Base-by-base conservation (phyloP, 257 asterid species). In the Thymus quinquecostatus region DNA sequence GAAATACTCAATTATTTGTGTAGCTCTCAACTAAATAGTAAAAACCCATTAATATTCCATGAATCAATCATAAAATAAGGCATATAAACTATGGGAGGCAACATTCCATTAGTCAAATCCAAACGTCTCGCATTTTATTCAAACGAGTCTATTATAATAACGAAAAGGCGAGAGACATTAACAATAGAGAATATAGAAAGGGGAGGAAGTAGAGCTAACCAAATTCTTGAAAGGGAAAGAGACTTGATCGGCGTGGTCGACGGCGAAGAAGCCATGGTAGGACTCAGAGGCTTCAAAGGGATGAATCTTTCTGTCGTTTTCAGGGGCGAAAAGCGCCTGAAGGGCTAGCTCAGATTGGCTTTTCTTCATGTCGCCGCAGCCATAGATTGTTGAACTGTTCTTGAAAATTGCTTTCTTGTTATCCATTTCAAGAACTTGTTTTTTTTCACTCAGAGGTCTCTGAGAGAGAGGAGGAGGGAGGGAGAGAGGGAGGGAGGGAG, bases 281-380 rank as follows among this genome's bases (percentile, higher is more conserved):
- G 66, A 45, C 3, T 80, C 78, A 38, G 72, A 72, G 6, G 47
- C 82, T 28, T 65, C 81, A 51, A 75, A 72, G 61, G 79, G 75
- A 34, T 76, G 80, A 66, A 43, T 6, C 56, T 77, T 75, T 30
- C 59, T 66, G 73, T 72, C 81, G 65, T 73, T 75, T 28, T 72
- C 81, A 2, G 66, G 49, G 64, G 77, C 64, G 58, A 83, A 78
- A 21, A 84, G 66, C 69, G 85, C 91, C n/a, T 85, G 78, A 3
- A 90, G 75, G 0, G 81, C 91, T 73, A 88, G 62, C 32, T 84
- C 80, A 3, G 96, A 85, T 11, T 75, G 82, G 81, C 96, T 90
- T 49, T 81, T 83, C 69, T 83, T 88, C 92, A 85, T 84, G 44
- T 75, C 82, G 49, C 75, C 36, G 81, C 64, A 45, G 13, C 64